Base-by-base conservation (phyloP, 2,329 filamentous ascomycete species). In the Cadophora malorum region DNA sequence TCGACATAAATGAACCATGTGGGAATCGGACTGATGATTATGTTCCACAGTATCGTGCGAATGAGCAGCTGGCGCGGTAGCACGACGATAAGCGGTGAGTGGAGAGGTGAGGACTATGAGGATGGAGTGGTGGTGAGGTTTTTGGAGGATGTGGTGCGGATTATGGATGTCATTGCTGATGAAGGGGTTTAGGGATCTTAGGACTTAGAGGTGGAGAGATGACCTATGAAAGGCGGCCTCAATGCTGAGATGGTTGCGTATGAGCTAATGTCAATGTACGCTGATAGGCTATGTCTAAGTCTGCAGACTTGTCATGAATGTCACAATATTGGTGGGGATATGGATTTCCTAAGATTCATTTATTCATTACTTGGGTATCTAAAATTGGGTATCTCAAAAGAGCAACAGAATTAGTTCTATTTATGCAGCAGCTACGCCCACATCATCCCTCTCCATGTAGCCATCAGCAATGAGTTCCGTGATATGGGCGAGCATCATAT, bases 401-500 rank as follows among this genome's bases (percentile, higher is more conserved):
- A 55, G 23, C 6, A 25, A 58, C 35, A 38, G 35, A 38, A 5
- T 28, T 28, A 5, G 7, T 3, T 4, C 35, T 10, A 9, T 14
- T 38, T 7, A 38, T 2, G 12, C 8, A 38, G 35, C 35, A 38
- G 35, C 35, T 41, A 67, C 58, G 9, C 66, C 61, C 23, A 63
- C 64, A 59, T 71, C 64, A 56, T 68, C 47, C 28, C 60, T 56
- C 14, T 55, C 31, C 53, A 56, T 23, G 28, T 56, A 64, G 10
- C 70, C 67, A 47, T 62, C 53, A 14, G 68, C 63, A 45, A 67
- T 62, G 45, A 85, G 78, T 67, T 82, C 78, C 28, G 81, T 79
- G 67, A 92, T 86, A 71, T 83, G 83, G 67, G 79, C 80, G 75
- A 91, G 73, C 31, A 93, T 84, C 0, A 77, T 79, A 4, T 83